Evolutionary conservation across 345 rosid genomes (phyloP).

Genomic region (Dovyalis caffra): DNA sequence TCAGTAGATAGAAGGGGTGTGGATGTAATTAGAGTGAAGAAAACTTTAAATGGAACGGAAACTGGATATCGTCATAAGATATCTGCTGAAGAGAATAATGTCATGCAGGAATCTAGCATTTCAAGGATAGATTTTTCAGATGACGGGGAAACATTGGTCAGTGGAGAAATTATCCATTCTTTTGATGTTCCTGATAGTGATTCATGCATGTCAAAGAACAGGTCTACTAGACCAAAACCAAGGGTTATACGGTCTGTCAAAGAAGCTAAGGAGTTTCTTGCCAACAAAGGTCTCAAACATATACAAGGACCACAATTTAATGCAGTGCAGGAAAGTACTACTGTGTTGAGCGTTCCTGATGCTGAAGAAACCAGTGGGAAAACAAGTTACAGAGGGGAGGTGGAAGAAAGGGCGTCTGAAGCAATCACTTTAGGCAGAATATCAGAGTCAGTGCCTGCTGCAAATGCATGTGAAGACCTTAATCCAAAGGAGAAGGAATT

Average conservation of each 20-base stretch:
- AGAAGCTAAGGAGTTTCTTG: constrained; percentile 84
- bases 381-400: constrained; percentile 22
- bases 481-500: constrained; percentile 22
- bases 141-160: constrained; percentile 24
- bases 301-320: constrained; percentile 26
- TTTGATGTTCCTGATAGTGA: constrained; percentile 33
- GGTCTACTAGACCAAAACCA: constrained; percentile 37
- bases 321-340: constrained; percentile 23
- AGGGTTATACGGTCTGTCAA: constrained; percentile 72
- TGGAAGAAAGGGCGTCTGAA: constrained; percentile 16
- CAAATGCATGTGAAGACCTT: constrained; percentile 23
- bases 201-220: constrained; percentile 18
- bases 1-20: constrained; percentile 23
- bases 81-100: constrained; percentile 30
- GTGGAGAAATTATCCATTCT: constrained; percentile 27
- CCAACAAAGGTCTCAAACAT: constrained; percentile 30
- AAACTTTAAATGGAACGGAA: constrained; percentile 4
- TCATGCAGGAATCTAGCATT: constrained; percentile 24
- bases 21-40: constrained; percentile 16
- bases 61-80: constrained; percentile 19
- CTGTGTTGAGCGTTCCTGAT: constrained; percentile 13
- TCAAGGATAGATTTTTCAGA: constrained; percentile 22
- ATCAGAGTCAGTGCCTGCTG: constrained; percentile 28
- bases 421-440: constrained; percentile 17
- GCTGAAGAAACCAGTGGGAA: constrained; percentile 23